A percentile compares a stretch with the other conserved stretches of the same genome.
Conservation (phyloP, 257 asterid genomes). For the Solanum rostratum region DNA sequence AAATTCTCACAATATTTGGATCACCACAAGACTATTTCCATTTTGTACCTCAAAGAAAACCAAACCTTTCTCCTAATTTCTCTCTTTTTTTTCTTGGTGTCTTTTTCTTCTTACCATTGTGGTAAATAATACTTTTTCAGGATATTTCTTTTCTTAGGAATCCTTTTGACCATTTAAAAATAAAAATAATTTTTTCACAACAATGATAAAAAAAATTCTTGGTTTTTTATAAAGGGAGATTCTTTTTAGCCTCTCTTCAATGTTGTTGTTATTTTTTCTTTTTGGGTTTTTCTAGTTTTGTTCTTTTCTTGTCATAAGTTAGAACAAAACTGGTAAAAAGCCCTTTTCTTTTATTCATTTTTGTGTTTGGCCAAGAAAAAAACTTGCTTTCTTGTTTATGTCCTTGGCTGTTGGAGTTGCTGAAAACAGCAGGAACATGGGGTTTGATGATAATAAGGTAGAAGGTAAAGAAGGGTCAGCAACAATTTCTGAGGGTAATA, state of each 20-base stretch:
- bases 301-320: not conserved
- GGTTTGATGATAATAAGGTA: conserved; percentile 48
- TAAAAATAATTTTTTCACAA: not conserved
- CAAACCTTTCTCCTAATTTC: not conserved
- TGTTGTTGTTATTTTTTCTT: not conserved
- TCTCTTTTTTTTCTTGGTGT: not conserved
- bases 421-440: conserved; percentile 62
- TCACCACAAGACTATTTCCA: conserved; percentile 60
- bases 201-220: not conserved
- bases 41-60: conserved; percentile 1
- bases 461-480: conserved; percentile 20
- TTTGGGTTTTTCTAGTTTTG: not conserved
- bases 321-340: not conserved
- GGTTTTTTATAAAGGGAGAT: not conserved
- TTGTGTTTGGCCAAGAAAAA: not conserved
- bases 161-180: conserved; percentile 6
- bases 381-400: conserved; percentile 26
- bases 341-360: not conserved
- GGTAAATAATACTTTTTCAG: not conserved
- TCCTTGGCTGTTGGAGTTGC: conserved; percentile 68
- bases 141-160: conserved; percentile 20
- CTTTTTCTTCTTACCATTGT: not conserved
- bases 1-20: conserved; percentile 35
- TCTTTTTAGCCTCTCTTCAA: not conserved
- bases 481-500: conserved; percentile 9